These are phyloP conservation scores for Cicer cuneatum DNA, from an alignment of 306 rosid genomes.

Conservation along the genomic window DNA sequence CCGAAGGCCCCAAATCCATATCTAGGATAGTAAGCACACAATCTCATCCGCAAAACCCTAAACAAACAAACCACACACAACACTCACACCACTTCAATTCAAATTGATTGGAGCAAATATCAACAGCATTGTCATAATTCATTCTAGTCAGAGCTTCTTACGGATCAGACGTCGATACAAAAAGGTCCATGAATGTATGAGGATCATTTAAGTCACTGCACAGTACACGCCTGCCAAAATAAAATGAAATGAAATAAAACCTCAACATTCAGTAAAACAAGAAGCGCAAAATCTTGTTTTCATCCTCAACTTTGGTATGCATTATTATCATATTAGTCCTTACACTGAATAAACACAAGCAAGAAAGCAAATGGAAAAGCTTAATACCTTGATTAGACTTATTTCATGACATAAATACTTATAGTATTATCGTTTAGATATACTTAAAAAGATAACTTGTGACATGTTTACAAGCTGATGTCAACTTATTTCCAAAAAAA, in stretches of 20 bases:
- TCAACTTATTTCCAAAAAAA: not conserved
- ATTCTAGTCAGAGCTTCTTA: constrained; percentile 56
- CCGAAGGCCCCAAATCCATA: constrained; percentile 95
- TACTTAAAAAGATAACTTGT: not conserved
- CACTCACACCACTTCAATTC: constrained; percentile 39
- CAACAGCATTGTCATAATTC: not conserved
- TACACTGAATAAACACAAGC: not conserved
- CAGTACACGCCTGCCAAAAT: constrained; percentile 25
- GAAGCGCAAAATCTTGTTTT: not conserved
- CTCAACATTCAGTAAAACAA: constrained; percentile 5
- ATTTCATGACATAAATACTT: not conserved
- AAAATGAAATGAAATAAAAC: constrained; percentile 17
- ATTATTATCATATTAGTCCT: not conserved
- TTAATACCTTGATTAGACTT: not conserved
- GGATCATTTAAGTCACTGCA: constrained; percentile 88
- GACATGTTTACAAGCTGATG: not conserved
- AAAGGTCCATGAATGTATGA: constrained; percentile 87
- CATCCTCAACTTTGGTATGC: not conserved
- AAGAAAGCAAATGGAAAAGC: not conserved
- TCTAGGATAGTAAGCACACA: constrained; percentile 76
- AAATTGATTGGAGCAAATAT: not conserved
- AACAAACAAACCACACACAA: constrained; percentile 40
- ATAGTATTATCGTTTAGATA: not conserved
- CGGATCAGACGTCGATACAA: constrained; percentile 79
- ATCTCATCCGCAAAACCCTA: constrained; percentile 85